Evolutionary conservation across 202 grass and related monocot species (phyloP), one percentile per base, ranked within the genome.

Genomic region (Tripidium arundinaceum): DNA sequence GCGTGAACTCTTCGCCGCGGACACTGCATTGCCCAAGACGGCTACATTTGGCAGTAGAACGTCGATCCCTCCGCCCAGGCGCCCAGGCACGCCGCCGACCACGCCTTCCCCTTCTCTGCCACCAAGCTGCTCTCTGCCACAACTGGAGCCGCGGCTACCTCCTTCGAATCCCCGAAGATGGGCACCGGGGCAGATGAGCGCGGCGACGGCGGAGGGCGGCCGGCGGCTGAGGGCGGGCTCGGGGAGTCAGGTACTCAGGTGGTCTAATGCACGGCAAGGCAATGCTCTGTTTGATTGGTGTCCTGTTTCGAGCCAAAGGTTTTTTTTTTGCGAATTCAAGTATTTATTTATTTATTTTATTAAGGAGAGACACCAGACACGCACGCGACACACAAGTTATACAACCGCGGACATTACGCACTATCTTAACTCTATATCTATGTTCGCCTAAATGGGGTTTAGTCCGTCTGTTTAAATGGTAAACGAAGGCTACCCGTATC

Each of bases 31-130:
- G 71, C 31, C 4, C 74, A 43, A 21, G 79, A 73, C 10, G 55
- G 85, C 68, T 74, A 74, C 47, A 74, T 74, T 57, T n/a, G 47
- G 47, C 29, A 38, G 49, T 9, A n/a, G 29, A 57, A 4, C 31
- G 31, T 22, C 70, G 71, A 38, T 33, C 5, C 1, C 11, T 34
- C 71, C 71, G 57, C 47, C 29, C 47, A n/a, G n/a, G n/a, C 49
- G 71, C 28, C 71, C 5, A 49, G 68, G 26, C 11, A 57, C 49
- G 19, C 29, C 71, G 29, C 19, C 49, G 28, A 29, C n/a, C n/a
- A n/a, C n/a, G n/a, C n/a, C n/a, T n/a, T n/a, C 19, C 19, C 11
- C 29, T 71, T 43, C 68, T 24, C 70, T 33, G 47, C 47, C 47
- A 12, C 15, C 71, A 37, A 37, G 19, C 71, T 36, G 71, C 49